Base-by-base conservation (phyloP, 768 basidiomycete species). In the Leccinum boreale region DNA sequence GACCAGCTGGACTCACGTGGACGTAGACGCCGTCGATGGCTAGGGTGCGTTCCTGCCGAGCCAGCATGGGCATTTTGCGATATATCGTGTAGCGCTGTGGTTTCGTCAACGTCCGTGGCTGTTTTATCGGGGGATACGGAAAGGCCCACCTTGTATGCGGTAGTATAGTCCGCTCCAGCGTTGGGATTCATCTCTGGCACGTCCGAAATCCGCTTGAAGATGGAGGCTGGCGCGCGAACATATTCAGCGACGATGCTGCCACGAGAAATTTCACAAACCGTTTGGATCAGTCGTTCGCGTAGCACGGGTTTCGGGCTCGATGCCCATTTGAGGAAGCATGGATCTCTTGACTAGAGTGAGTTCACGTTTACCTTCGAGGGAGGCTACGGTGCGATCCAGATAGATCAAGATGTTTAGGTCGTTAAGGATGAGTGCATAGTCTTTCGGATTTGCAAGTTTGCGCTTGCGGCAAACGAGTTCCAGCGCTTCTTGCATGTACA, bases 401-500 rank as follows among this genome's bases (percentile, higher is more conserved):
- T 95, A 95, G 31, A 94, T 86, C 55, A 93, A 74, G 42, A 96
- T 86, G 57, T 85, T 87, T 1, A 79, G 78, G 12, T 77, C 71
- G 12, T 72, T 71, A 48, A 90, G 74, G 42, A 95, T 75, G 21
- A 98, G 80, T 2, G 91, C 92, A 74, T 94, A 98, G 57, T 93
- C 88, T 57, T 88, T 84, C 29, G 89, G 81, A 64, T 87, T 81
- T 24, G 76, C 73, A 28, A 92, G 73, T 65, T 84, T 85, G 50
- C 87, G 81, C 67, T 83, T 84, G 36, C 82, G 79, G 68, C 90
- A 93, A 1, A 92, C 87, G 21, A 86, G 78, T 60, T 97, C 96
- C 23, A 97, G 81, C 1, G 92, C 92, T 71, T 98, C 96, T 65
- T 95, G 94, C 84, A 98, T 89, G 71, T 98, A 98, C 88, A 94